phyloP scores from a whole-genome alignment of 2,329 filamentous ascomycete genomes.

The Cadophora malorum region DNA sequence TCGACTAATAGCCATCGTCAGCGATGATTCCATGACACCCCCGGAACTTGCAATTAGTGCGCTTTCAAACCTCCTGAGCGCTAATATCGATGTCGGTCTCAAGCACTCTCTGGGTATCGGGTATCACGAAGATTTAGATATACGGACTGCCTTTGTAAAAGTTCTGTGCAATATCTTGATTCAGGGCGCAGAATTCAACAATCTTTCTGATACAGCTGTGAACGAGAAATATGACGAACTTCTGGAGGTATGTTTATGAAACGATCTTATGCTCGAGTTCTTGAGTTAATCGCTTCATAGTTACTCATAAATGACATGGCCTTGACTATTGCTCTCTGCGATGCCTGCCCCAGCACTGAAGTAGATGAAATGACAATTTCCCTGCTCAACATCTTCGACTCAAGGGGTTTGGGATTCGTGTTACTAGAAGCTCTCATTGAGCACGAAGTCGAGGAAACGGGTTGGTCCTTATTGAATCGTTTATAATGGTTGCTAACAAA shows the following conservation, averaged over 20 bases:
- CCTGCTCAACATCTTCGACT: slow-evolving; percentile 73
- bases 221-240: slow-evolving; percentile 73
- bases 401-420: slow-evolving; percentile 66
- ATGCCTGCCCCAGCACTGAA: slow-evolving; percentile 70
- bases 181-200: slow-evolving; percentile 75
- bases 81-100: slow-evolving; percentile 74
- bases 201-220: slow-evolving; percentile 69
- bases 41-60: slow-evolving; percentile 71
- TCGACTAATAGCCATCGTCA: slow-evolving; percentile 47
- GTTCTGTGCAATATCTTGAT: slow-evolving; percentile 74
- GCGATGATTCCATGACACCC: slow-evolving; percentile 61
- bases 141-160: slow-evolving; percentile 72
- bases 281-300: slow-evolving; percentile 44
- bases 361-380: slow-evolving; percentile 73
- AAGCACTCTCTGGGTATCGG: slow-evolving; percentile 74
- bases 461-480: slow-evolving; percentile 45
- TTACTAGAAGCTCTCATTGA: slow-evolving; percentile 71
- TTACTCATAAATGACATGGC: slow-evolving; percentile 68
- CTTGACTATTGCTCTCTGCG: slow-evolving; percentile 67
- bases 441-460: slow-evolving; percentile 71
- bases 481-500: slow-evolving; percentile 19
- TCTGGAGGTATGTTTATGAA: slow-evolving; percentile 57
- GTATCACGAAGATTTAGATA: slow-evolving; percentile 73
- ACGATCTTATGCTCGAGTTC: too few relatives aligned
- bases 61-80: slow-evolving; percentile 71